Evolutionary conservation across 1,284 basidiomycete genomes (phyloP), one percentile per base, ranked within the genome.

Genomic region (Cronartium quercuum): DNA sequence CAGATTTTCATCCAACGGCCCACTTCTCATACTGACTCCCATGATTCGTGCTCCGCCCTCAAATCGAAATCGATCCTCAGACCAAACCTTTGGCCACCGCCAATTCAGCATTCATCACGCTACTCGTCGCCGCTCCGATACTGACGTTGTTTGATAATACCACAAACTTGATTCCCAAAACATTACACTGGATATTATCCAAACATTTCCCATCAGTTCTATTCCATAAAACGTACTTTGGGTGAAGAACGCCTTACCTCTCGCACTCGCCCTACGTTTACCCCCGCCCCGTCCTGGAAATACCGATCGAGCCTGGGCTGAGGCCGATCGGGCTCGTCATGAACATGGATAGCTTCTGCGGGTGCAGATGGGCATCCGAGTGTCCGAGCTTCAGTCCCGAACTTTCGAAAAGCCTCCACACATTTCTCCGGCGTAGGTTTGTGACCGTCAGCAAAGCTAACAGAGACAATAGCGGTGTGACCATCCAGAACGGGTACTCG

Each of bases 51-150:
- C n/a, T n/a, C n/a, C n/a, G n/a, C n/a, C n/a, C n/a, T n/a, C n/a
- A n/a, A n/a, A n/a, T n/a, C n/a, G n/a, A n/a, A n/a, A n/a, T n/a
- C n/a, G n/a, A n/a, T n/a, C n/a, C 69, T 51, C 10, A 51, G 21
- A 51, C 21, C 12, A 89, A 83, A 12, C 91, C 92, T 83, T 91
- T 92, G 71, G 90, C 83, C 4, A 95, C 87, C n/a, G 94, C 94
- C 51, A 91, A 84, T 85, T 98, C 95, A 3, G 95, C 96, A 82
- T 98, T 98, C 82, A 98, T 95, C 82, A 99, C 92, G 76, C 91
- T 94, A 79, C 91, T 93, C 61, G 96, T 98, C 66, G 96, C 95
- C 10, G 95, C 95, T 6, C 96, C 95, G 78, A 98, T 91, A 79
- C 90, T 89, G 77, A 98, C 94, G 81, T 98, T 98, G 83, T 98